Base-by-base conservation (phyloP, 2,329 filamentous ascomycete genomes). In the Fusarium xylarioides region DNA sequence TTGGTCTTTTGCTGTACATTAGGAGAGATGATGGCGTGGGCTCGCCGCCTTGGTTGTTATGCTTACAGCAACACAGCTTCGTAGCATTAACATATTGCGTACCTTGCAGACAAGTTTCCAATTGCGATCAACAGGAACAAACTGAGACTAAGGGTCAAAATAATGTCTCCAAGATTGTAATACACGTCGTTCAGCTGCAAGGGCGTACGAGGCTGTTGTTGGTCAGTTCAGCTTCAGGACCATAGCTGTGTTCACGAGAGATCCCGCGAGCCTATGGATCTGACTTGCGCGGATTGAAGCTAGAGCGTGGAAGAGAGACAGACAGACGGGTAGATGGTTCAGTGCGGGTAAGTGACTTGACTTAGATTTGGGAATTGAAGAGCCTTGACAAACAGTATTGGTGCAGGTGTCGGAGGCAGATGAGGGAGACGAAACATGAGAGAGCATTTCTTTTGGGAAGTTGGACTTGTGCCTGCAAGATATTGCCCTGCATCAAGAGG, bases 381-480 rank as follows among this genome's bases (percentile, higher is more conserved):
- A 71, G 78, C 79, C 71, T 80, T 70, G 77, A 73, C 59, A 56
- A 70, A 54, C 53, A 71, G 32, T 68, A 71, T 71, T 63, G 74
- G 74, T 74, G 73, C 70, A 68, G 73, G 67, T 73, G 75, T 76
- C 47, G 43, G 56, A 66, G 64, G 63, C 59, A 71, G 75, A 74
- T 73, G 70, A 76, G 75, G 63, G 69, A 78, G 76, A 71, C 74
- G 66, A 71, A 73, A 75, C 69, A 77, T 67, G 76, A 71, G 74
- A 71, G 75, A 68, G 76, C 77, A 78, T 82, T 82, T 79, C 80
- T 79, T 80, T 80, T 82, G 73, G 70, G 73, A 74, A 75, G 69
- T 73, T 74, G 70, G 70, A 73, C 70, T 54, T 74, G 75, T 72
- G 71, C 78, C 79, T 82, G 80, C 80, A 79, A 72, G 75, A 74